phyloP scores from a whole-genome alignment of 106 monocot species.

The Platanthera zijinensis region DNA sequence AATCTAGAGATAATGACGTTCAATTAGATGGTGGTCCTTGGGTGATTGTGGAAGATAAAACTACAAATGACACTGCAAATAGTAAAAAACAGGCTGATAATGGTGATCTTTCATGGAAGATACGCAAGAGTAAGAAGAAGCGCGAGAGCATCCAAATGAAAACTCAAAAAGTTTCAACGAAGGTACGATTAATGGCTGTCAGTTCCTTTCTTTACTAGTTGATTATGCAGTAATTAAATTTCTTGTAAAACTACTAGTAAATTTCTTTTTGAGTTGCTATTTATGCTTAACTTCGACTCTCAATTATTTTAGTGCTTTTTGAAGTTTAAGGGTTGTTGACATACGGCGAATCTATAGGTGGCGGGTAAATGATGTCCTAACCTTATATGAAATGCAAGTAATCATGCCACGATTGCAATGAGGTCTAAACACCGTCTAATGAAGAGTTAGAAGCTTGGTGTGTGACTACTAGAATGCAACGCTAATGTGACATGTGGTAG shows the following conservation, averaged over 20 bases:
- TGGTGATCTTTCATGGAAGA: constrained; percentile 15
- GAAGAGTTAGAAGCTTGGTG: too few species aligned
- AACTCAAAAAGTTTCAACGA: constrained; percentile 19
- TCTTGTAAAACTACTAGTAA: neutral
- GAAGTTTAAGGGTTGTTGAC: neutral
- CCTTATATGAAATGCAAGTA: too few species aligned
- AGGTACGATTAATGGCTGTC: constrained; percentile 23
- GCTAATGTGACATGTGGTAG: too few species aligned
- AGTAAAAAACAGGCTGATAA: constrained; percentile 7
- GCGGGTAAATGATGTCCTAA: too few species aligned
- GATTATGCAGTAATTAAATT: neutral
- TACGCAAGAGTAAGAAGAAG: constrained; percentile 14
- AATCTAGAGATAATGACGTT: neutral
- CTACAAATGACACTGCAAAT: neutral
- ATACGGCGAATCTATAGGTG: too few species aligned
- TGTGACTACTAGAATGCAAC: too few species aligned
- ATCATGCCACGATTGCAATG: too few species aligned
- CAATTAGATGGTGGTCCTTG: constrained; percentile 7
- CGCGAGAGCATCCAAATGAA: constrained; percentile 18
- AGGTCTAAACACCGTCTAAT: too few species aligned
- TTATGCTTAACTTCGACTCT: neutral
- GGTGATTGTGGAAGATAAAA: constrained; percentile 17
- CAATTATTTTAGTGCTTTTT: neutral
- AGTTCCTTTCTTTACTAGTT: neutral
- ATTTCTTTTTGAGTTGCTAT: neutral